Percentiles rank a stretch among this genome's conserved stretches.
Evolutionary conservation across 495 filamentous ascomycete genomes (phyloP).

Genomic region (Pseudoneurospora amorphoporcata): DNA sequence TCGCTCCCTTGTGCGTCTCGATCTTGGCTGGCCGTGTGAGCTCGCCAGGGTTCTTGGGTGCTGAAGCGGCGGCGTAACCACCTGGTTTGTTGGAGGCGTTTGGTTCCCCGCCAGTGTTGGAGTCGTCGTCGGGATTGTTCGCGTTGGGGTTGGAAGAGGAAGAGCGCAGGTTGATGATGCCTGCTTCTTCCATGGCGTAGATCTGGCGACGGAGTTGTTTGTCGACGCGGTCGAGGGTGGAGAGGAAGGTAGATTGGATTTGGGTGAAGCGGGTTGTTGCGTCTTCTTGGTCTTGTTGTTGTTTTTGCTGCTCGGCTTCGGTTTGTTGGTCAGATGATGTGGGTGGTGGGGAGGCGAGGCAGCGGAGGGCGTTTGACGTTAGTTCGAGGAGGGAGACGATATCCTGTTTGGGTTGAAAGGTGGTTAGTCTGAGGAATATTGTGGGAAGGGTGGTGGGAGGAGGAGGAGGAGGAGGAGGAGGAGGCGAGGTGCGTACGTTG

Average conservation of each 20-base stretch:
- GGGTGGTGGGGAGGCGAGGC: conserved; percentile 44
- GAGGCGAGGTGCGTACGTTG: conserved; percentile 35
- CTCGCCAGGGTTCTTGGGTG: neutral
- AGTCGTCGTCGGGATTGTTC: neutral
- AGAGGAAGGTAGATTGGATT: conserved; percentile 53
- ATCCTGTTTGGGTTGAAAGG: conserved; percentile 17
- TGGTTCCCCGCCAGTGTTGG: neutral
- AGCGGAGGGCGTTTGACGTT: conserved; percentile 57
- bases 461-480: neutral
- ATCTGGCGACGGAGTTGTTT: conserved; percentile 67
- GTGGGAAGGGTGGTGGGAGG: neutral
- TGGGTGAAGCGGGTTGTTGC: conserved; percentile 52
- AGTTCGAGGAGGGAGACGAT: conserved; percentile 50
- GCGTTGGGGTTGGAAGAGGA: neutral
- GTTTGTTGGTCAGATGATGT: neutral
- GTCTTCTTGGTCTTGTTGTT: conserved; percentile 20
- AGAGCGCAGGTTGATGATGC: conserved; percentile 46
- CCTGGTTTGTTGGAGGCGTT: neutral
- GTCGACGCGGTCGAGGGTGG: conserved; percentile 57
- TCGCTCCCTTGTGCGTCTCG: neutral
- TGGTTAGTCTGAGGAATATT: neutral
- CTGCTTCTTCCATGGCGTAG: conserved; percentile 66
- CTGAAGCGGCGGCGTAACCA: neutral
- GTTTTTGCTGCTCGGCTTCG: neutral
- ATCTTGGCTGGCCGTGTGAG: neutral